Percentiles rank a stretch among this genome's conserved stretches.
Conservation (phyloP, 768 basidiomycete genomes). For the Mycena epipterygia region DNA sequence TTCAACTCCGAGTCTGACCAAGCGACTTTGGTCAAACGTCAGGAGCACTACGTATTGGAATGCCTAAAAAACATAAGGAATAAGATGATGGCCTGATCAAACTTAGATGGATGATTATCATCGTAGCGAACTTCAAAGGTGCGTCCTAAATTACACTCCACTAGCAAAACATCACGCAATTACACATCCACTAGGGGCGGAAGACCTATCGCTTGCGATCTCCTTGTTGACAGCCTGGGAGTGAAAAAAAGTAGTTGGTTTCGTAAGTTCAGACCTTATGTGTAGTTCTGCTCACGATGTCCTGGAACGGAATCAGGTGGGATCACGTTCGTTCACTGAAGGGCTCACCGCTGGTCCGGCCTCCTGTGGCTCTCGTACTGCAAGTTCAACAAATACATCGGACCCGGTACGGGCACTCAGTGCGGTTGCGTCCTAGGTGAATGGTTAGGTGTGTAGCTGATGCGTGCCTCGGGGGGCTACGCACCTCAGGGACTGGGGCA, state of each 20-base stretch:
- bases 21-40: no score
- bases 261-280: neutral
- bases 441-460: neutral
- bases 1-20: no score
- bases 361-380: neutral
- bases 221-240: neutral
- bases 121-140: no score
- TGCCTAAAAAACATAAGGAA: no score
- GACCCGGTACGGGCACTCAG: neutral
- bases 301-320: no score
- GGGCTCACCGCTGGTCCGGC: neutral
- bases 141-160: no score
- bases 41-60: no score
- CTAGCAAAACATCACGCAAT: neutral
- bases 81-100: no score
- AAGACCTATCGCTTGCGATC: neutral
- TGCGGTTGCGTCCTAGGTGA: neutral
- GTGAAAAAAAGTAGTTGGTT: neutral
- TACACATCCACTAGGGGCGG: neutral
- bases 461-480: no score
- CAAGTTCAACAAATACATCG: neutral
- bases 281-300: no score
- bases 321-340: no score
- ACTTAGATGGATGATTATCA: no score
- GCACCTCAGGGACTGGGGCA: neutral